phyloP scores from a whole-genome alignment of 1,284 basidiomycete species.

The Melampsora americana region DNA sequence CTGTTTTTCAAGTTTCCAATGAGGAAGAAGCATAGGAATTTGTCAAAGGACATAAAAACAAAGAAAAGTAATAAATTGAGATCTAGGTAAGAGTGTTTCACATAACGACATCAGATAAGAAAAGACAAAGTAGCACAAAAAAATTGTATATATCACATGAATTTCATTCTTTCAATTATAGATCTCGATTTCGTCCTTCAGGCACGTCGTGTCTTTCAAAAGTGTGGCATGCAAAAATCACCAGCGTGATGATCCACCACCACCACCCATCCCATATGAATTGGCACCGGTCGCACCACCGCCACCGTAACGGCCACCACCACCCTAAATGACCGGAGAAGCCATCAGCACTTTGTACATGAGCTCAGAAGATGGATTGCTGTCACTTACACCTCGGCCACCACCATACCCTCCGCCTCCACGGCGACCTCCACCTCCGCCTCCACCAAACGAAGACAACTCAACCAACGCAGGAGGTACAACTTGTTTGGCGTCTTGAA shows the following conservation, averaged over 20 bases:
- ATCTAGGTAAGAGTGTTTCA: too few relatives aligned
- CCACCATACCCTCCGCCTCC: constrained; percentile 48
- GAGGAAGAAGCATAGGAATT: too few relatives aligned
- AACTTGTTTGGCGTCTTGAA: constrained; percentile 82
- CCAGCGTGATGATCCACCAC: constrained; percentile 42
- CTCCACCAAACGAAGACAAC: constrained; percentile 80
- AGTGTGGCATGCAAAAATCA: constrained; percentile 3
- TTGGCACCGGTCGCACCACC: constrained; percentile 54
- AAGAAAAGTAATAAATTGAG: too few relatives aligned
- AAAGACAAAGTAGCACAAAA: too few relatives aligned
- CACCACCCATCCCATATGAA: constrained; percentile 41
- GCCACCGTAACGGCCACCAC: constrained; percentile 51
- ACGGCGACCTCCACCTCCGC: constrained; percentile 59
- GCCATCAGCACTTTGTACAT: neutral
- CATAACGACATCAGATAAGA: too few relatives aligned
- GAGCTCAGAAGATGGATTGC: neutral
- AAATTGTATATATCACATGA: too few relatives aligned
- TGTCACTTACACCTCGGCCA: constrained; percentile 51
- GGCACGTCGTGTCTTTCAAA: too few relatives aligned
- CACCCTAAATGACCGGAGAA: constrained; percentile 24
- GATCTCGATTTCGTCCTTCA: too few relatives aligned
- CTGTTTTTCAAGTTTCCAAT: too few relatives aligned
- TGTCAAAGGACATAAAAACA: too few relatives aligned
- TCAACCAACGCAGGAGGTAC: constrained; percentile 87
- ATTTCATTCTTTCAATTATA: too few relatives aligned